Base-by-base conservation (phyloP, 2,329 filamentous ascomycete species). In the Exophiala aquamarina region DNA sequence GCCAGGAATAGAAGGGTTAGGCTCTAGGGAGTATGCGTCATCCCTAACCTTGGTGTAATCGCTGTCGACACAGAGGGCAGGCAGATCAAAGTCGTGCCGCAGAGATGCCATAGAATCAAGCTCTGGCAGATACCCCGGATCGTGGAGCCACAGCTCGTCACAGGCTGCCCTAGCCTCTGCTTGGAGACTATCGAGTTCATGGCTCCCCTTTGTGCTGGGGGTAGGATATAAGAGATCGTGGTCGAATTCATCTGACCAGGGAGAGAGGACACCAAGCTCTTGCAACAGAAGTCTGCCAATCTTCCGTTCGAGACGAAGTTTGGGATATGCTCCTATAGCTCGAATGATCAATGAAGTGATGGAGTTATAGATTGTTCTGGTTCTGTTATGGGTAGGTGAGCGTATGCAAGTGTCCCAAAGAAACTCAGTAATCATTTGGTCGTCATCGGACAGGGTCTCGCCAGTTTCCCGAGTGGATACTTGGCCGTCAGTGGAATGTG, bases 61-160 rank as follows among this genome's bases (percentile, higher is more conserved):
- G 53, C 69, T 68, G 53, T 85, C 82, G 35, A 85, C 76, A 59
- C 79, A 83, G 59, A 79, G 84, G 1, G 83, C 75, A 0, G 74
- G 72, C 33, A 81, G 57, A 31, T 75, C 63, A 75, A 79, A 83
- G 56, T 84, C 79, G 19, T 70, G 75, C 18, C 82, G 74, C 19
- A 81, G 52, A 36, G 70, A 60, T n/a, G 68, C 65, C 79, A 84
- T 82, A 2, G 67, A 68, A 59, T 85, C 82, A 3, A 40, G 33
- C 11, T 48, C 44, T 14, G 43, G 18, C 2, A 21, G 29, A 2
- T 62, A 59, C 35, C 79, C 66, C 14, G 49, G 47, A 9, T 58
- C 49, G 23, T 6, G 23, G 6, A 11, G 23, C 23, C 23, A 26
- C 4, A 63, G 41, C 14, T 56, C 50, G n/a, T 62, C 48, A 46